Percentiles rank a stretch among this genome's conserved stretches.
These are phyloP conservation scores for Orbilia brochopaga DNA, from an alignment of 2,329 filamentous ascomycete species.

Conservation along the genomic window DNA sequence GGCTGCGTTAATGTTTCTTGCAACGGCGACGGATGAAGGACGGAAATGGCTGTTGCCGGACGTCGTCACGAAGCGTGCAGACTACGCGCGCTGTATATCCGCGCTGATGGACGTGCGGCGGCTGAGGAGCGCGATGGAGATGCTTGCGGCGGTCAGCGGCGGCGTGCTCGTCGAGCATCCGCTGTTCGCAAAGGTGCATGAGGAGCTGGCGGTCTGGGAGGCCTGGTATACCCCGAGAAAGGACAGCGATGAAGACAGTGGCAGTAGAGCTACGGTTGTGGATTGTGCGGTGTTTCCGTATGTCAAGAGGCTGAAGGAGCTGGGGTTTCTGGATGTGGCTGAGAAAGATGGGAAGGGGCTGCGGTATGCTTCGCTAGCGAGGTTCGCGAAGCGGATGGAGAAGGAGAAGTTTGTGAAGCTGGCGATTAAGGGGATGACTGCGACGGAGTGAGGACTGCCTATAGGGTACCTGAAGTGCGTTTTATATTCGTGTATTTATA, in stretches of 20 bases:
- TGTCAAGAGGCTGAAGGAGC: conserved; percentile 19
- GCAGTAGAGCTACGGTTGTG: conserved; percentile 37
- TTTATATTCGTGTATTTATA: too few relatives aligned
- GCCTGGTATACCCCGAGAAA: conserved; percentile 37
- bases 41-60: conserved; percentile 41
- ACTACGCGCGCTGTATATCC: conserved; percentile 34
- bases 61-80: conserved; percentile 26
- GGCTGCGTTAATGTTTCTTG: conserved; percentile 53
- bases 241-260: conserved; percentile 8
- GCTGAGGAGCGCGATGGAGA: conserved; percentile 37
- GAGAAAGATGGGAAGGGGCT: conserved; percentile 24
- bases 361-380: conserved; percentile 26
- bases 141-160: conserved; percentile 16
- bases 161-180: conserved; percentile 45
- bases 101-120: conserved; percentile 43
- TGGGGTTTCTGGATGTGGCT: conserved; percentile 44
- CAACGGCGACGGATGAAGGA: conserved; percentile 47
- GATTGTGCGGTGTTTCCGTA: conserved; percentile 45
- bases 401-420: conserved; percentile 42
- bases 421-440: conserved; percentile 10
- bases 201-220: conserved; percentile 41
- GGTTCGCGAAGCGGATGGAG: conserved; percentile 41
- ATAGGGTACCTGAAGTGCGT: too few relatives aligned
- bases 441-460: not conserved
- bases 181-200: conserved; percentile 43